Evolutionary conservation across 306 rosid species (phyloP).

Genomic region (Rosa chinensis): DNA sequence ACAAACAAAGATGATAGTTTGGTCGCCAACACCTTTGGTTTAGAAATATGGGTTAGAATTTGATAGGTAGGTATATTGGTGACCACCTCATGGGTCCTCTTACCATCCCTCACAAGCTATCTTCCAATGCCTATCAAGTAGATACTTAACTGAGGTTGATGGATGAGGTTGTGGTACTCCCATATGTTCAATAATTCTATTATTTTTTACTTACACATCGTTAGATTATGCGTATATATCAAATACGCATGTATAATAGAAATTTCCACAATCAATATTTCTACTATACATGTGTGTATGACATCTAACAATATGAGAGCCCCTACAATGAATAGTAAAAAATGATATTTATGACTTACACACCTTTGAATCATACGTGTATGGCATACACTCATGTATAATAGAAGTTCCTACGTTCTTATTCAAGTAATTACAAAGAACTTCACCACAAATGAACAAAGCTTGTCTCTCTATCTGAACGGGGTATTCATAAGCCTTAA

Average conservation of each 20-base stretch:
- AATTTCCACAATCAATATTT: no score
- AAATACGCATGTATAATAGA: no score
- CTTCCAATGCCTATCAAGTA: not conserved
- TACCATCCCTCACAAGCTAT: not conserved
- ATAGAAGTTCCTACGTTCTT: no score
- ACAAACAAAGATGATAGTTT: not conserved
- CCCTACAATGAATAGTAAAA: no score
- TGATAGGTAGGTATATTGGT: not conserved
- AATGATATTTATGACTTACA: no score
- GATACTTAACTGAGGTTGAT: not conserved
- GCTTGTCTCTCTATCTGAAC: not conserved
- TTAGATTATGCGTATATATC: no score
- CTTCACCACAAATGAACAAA: not conserved
- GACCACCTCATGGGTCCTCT: not conserved
- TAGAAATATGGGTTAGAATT: not conserved
- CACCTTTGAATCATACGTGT: no score
- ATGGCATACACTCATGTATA: no score
- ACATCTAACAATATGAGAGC: no score
- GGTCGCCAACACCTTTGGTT: not conserved
- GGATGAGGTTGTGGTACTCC: not conserved
- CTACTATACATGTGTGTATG: no score
- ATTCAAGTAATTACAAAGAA: not conserved
- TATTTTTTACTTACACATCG: no score
- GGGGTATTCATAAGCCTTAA: not conserved
- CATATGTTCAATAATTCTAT: no score